Conservation (phyloP, 441 rosid genomes). For the Adansonia gregorii region DNA sequence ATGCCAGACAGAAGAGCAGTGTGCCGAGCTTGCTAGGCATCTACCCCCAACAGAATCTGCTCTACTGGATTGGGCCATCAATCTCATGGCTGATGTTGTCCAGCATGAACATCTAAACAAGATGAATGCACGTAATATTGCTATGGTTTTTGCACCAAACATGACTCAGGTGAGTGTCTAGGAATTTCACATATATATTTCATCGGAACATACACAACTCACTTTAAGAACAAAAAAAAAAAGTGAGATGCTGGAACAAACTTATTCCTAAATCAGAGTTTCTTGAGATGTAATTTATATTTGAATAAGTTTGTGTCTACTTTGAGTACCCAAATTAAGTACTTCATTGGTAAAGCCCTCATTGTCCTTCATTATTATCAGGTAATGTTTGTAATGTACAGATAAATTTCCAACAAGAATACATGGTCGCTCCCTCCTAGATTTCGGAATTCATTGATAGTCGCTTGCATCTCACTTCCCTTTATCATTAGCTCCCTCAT, state of each 20-base stretch:
- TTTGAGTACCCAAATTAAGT: background rate
- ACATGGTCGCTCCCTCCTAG: too few species aligned
- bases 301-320: background rate
- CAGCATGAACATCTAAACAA: constrained; percentile 71
- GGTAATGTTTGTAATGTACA: too few species aligned
- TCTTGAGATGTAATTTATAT: background rate
- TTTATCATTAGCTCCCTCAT: background rate
- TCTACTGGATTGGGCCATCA: constrained; percentile 84
- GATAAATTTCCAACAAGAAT: too few species aligned
- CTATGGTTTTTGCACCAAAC: constrained; percentile 93
- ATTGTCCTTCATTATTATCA: background rate
- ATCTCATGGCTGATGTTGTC: constrained; percentile 90
- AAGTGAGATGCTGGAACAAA: background rate
- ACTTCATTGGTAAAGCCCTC: background rate
- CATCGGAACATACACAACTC: background rate
- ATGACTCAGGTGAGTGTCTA: constrained; percentile 71
- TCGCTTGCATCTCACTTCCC: too few species aligned
- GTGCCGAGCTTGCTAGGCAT: constrained; percentile 62
- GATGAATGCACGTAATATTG: constrained; percentile 85
- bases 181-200: background rate
- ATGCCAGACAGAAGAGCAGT: constrained; percentile 77
- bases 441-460: too few species aligned
- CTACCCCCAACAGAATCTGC: constrained; percentile 76
- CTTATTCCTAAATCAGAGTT: background rate
- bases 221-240: background rate